These are phyloP conservation scores for Rhizopogon vesiculosus DNA, from an alignment of 768 basidiomycete species.

Conservation along the genomic window DNA sequence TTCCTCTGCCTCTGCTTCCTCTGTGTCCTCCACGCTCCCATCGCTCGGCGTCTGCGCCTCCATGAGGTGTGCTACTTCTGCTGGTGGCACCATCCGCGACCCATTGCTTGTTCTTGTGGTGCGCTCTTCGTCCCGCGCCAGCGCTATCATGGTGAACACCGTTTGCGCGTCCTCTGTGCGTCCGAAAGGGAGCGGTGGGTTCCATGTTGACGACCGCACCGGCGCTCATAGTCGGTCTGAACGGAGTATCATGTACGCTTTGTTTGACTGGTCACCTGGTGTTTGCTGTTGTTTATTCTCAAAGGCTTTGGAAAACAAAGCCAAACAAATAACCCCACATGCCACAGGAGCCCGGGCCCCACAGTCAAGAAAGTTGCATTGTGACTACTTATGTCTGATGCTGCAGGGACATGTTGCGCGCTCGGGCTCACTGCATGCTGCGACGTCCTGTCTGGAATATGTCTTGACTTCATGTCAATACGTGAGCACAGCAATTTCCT, in stretches of 20 bases:
- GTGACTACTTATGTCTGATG: slow-evolving; percentile 12
- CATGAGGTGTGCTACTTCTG: slow-evolving; percentile 31
- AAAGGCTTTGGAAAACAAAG: slow-evolving; percentile 4
- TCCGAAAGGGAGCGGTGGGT: slow-evolving; percentile 12
- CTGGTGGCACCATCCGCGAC: slow-evolving; percentile 35
- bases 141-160: slow-evolving; percentile 15
- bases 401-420: slow-evolving; percentile 18
- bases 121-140: slow-evolving; percentile 21
- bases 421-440: slow-evolving; percentile 12
- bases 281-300: slow-evolving; percentile 7
- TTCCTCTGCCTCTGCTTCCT: slow-evolving; percentile 41
- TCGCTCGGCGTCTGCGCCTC: slow-evolving; percentile 42
- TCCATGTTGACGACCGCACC: slow-evolving; percentile 22
- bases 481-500: slow-evolving; percentile 10
- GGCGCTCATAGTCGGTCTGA: background rate
- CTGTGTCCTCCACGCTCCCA: slow-evolving; percentile 62
- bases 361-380: background rate
- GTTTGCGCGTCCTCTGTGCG: slow-evolving; percentile 17
- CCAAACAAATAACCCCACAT: slow-evolving; percentile 1
- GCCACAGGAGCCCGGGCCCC: no score
- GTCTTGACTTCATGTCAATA: slow-evolving; percentile 17
- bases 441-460: slow-evolving; percentile 18
- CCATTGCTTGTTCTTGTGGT: slow-evolving; percentile 60
- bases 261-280: background rate
- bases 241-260: background rate